phyloP scores from a whole-genome alignment of 177 flowering plant species.

The Vitis hybrid region DNA sequence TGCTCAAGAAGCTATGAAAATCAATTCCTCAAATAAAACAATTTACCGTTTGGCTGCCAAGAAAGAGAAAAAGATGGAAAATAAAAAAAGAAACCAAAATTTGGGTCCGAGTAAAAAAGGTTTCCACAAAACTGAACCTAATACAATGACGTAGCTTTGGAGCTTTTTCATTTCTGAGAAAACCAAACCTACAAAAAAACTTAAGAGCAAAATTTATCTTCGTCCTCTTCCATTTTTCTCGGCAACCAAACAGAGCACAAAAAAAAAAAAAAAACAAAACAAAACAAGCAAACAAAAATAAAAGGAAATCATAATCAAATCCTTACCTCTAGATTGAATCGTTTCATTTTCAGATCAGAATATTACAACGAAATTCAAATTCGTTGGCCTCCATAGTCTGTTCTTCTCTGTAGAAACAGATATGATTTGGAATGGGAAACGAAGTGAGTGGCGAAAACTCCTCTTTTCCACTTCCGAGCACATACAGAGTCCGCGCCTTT shows the following conservation, averaged over 20 bases:
- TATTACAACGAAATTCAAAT: constrained; percentile 5
- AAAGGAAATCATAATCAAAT: neutral
- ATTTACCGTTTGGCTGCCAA: neutral
- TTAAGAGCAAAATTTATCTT: neutral
- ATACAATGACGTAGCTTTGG: neutral
- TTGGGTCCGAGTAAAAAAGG: neutral
- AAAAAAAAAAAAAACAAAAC: neutral
- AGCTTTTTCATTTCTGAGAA: neutral
- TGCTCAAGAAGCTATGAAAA: neutral
- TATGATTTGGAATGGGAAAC: neutral
- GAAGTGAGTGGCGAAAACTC: constrained; percentile 2
- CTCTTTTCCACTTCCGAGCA: too few relatives aligned
- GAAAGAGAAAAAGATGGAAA: neutral
- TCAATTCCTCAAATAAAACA: neutral
- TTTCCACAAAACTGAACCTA: neutral
- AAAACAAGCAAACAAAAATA: constrained; percentile 6
- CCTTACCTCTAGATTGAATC: too few relatives aligned
- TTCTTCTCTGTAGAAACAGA: neutral
- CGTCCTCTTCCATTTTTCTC: neutral
- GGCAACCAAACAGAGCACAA: constrained; percentile 11
- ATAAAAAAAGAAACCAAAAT: neutral
- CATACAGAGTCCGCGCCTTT: neutral
- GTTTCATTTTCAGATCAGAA: neutral
- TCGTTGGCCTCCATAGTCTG: constrained; percentile 27
- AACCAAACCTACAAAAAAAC: neutral